Evolutionary conservation across 345 rosid genomes (phyloP).

Genomic region (Eucalyptus decipiens): DNA sequence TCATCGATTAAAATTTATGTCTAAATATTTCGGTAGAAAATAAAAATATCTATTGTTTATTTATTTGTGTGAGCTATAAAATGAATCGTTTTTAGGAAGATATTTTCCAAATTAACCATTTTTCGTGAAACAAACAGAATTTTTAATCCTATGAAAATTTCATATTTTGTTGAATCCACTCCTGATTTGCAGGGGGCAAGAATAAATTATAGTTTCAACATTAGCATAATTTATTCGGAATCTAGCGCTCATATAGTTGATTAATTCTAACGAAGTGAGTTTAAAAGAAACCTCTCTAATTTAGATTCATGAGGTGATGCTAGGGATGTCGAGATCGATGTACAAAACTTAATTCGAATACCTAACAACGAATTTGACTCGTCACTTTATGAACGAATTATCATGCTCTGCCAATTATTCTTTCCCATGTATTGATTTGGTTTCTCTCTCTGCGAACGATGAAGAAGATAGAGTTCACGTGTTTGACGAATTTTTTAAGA

Average conservation of each 20-base stretch:
- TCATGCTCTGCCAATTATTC: background rate
- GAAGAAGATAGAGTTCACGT: too few relatives aligned
- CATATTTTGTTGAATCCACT: background rate
- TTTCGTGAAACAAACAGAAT: too few relatives aligned
- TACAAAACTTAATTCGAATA: too few relatives aligned
- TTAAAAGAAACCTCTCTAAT: background rate
- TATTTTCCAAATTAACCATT: background rate
- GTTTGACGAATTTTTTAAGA: too few relatives aligned
- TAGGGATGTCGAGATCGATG: background rate
- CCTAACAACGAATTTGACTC: background rate
- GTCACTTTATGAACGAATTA: background rate
- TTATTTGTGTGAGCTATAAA: too few relatives aligned
- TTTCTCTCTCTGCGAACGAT: background rate
- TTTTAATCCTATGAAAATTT: background rate
- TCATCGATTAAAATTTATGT: too few relatives aligned
- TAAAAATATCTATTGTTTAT: too few relatives aligned
- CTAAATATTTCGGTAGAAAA: rapidly evolving
- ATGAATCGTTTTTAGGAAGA: too few relatives aligned
- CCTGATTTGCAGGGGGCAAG: background rate
- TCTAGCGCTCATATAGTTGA: background rate
- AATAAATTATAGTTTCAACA: background rate
- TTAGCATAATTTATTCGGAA: background rate
- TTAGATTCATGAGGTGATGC: background rate
- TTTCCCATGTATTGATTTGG: background rate
- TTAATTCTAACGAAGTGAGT: background rate